Evolutionary conservation across 768 basidiomycete species (phyloP), one percentile per base, ranked within the genome.

Genomic region (Russula dissimulans): DNA sequence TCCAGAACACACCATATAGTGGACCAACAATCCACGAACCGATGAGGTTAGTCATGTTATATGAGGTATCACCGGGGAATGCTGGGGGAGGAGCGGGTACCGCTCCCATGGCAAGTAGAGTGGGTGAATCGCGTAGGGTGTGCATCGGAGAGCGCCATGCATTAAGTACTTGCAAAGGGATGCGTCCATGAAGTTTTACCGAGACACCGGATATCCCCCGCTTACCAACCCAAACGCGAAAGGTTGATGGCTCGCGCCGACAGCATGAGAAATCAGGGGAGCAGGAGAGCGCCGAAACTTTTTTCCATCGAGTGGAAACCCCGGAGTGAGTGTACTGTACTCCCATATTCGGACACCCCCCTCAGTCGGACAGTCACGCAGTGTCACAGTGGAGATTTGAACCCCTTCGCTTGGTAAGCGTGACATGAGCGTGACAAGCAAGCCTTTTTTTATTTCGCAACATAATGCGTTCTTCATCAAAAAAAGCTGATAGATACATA

Each of bases 11-110:
- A 60, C 59, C 59, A 6, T 56, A 60, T 12, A 60, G 43, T n/a
- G 59, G 54, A 38, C 59, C 59, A 12, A 60, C 54, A 5, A 50
- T 17, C 59, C 59, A 60, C 2, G 26, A 32, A 31, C 48, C 49
- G 45, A 56, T 4, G 8, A 60, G 42, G 3, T 12, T 0, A 3
- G 47, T 8, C 48, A 14, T n/a, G 34, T 22, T 32, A 54, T 48
- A 56, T 44, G 54, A 26, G 32, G 50, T 3, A 14, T 60, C 59
- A 17, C 59, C 54, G 15, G 53, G n/a, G 46, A 54, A 60, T 15
- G 48, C 34, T 7, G 34, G 47, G n/a, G 59, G 59, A 10, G 59
- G 59, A 5, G 26, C 14, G 18, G 39, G 41, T 53, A 60, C 54
- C 22, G 2, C 22, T 2, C 22, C 22, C 9, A 44, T 29, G 12